phyloP scores from a whole-genome alignment of 768 basidiomycete species.

The Boletus patriciae region DNA sequence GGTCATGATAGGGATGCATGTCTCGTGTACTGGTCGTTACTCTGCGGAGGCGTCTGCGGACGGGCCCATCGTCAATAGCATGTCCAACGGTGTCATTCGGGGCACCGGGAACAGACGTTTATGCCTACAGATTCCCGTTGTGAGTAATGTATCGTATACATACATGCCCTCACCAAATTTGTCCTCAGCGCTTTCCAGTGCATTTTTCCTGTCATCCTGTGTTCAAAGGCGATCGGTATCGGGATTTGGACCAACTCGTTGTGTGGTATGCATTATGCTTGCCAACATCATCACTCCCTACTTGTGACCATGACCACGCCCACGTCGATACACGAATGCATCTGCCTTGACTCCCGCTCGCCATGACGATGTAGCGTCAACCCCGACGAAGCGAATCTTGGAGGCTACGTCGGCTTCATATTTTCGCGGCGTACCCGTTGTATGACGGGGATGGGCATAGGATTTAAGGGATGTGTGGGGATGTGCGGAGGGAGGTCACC shows the following conservation, averaged over 20 bases:
- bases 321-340: too few relatives aligned
- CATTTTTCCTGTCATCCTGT: constrained; percentile 34
- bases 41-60: constrained; percentile 28
- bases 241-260: constrained; percentile 28
- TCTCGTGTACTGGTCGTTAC: constrained; percentile 25
- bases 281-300: constrained; percentile 29
- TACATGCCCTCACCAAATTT: background rate
- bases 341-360: background rate
- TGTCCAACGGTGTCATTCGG: constrained; percentile 26
- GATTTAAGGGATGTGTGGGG: background rate
- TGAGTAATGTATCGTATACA: constrained; percentile 1
- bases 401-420: constrained; percentile 31
- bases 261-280: too few relatives aligned
- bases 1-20: too few relatives aligned
- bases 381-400: constrained; percentile 28
- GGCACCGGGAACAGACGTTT: constrained; percentile 26
- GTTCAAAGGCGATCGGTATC: constrained; percentile 32
- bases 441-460: constrained; percentile 1
- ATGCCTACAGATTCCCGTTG: constrained; percentile 30
- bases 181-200: constrained; percentile 30
- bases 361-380: constrained; percentile 18
- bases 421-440: constrained; percentile 27
- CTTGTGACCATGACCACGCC: constrained; percentile 14
- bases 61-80: constrained; percentile 3
- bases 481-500: background rate